Percentiles rank a stretch among this genome's conserved stretches.
Evolutionary conservation across 140 eudicot genomes (phyloP).

Genomic region (Ambrosia hybrid): DNA sequence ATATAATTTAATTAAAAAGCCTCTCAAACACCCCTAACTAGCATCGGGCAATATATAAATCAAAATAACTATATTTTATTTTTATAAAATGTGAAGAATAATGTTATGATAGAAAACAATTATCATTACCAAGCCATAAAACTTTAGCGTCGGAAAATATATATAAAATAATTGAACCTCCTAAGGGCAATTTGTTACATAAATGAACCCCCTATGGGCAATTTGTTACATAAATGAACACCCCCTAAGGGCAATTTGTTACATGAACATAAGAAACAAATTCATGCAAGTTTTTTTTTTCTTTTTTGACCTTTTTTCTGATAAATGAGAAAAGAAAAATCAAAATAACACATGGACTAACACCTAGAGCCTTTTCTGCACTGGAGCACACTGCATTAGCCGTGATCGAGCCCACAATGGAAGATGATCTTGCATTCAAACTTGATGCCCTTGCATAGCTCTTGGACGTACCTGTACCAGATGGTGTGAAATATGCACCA

Average conservation of each 20-base stretch:
- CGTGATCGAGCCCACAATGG: constrained; percentile 45
- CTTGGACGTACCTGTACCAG: constrained; percentile 43
- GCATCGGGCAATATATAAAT: no score
- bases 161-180: no score
- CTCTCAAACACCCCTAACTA: no score
- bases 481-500: constrained; percentile 46
- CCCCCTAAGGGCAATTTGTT: no score
- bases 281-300: background rate
- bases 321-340: constrained; percentile 11
- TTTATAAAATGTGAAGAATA: no score
- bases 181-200: background rate
- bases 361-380: constrained; percentile 42
- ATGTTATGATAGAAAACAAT: no score
- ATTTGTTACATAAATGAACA: no score
- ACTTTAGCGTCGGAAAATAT: no score
- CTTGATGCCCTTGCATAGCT: constrained; percentile 54
- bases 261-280: constrained; percentile 18
- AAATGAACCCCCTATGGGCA: background rate
- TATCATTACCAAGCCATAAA: no score
- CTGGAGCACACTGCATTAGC: constrained; percentile 41
- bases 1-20: no score
- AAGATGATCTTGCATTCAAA: constrained; percentile 50
- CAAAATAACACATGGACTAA: constrained; percentile 22
- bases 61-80: no score
- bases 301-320: background rate